Conservation (phyloP, 345 rosid species). For the Populus simonii region DNA sequence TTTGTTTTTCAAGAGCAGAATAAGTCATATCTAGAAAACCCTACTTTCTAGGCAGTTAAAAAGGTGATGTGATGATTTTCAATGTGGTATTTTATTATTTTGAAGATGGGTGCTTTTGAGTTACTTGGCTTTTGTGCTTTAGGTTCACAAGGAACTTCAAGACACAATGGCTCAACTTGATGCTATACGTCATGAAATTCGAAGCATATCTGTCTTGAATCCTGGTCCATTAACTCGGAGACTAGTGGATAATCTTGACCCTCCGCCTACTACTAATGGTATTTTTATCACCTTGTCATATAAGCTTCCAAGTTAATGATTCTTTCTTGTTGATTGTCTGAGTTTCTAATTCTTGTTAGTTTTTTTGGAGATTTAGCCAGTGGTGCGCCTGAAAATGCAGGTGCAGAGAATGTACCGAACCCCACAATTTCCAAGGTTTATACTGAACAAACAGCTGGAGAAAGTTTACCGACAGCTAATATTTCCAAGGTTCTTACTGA, state of each 20-base stretch:
- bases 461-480: conserved; percentile 22
- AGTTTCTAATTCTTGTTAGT: conserved; percentile 3
- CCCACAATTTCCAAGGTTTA: conserved; percentile 3
- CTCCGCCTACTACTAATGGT: conserved; percentile 38
- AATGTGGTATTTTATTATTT: not conserved
- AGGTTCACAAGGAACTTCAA: conserved; percentile 89
- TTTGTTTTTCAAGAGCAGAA: not conserved
- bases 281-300: not conserved
- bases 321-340: not conserved
- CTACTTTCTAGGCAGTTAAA: not conserved
- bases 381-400: not conserved
- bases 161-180: conserved; percentile 81
- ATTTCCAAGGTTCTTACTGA: conserved; percentile 39
- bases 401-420: conserved; percentile 1
- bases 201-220: conserved; percentile 62
- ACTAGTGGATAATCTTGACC: conserved; percentile 42
- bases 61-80: not conserved
- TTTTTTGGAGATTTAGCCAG: conserved; percentile 3
- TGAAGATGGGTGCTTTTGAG: not conserved
- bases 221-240: conserved; percentile 75
- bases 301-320: not conserved
- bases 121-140: not conserved
- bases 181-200: conserved; percentile 78
- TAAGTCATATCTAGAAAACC: not conserved
- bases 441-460: conserved; percentile 26